Conservation (phyloP, 805 yeast genomes). For the Lipomyces sp. region DNA sequence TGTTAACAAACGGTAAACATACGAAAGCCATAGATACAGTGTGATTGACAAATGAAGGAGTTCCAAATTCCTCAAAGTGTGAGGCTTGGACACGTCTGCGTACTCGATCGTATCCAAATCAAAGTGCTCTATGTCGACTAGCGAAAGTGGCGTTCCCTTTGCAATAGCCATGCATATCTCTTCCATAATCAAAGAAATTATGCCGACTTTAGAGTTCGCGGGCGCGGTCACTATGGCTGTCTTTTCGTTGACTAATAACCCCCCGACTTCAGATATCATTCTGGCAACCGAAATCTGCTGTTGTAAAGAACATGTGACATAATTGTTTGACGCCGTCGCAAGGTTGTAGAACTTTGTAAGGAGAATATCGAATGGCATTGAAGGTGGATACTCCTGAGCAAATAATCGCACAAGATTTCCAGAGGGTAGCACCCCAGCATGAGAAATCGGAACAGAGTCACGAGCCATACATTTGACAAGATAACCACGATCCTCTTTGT, state of each 20-base stretch:
- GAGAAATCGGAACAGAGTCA: constrained; percentile 57
- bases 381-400: constrained; percentile 62
- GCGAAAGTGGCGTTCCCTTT: constrained; percentile 56
- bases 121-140: constrained; percentile 55
- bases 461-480: constrained; percentile 56
- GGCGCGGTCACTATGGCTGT: constrained; percentile 67
- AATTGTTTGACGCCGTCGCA: constrained; percentile 44
- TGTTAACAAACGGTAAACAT: constrained; percentile 40
- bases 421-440: constrained; percentile 83
- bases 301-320: constrained; percentile 49
- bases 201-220: constrained; percentile 47
- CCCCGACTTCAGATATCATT: constrained; percentile 51
- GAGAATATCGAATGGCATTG: constrained; percentile 54
- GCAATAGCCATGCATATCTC: constrained; percentile 61
- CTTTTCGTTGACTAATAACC: constrained; percentile 61
- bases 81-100: constrained; percentile 26
- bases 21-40: constrained; percentile 81
- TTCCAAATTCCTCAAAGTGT: constrained; percentile 34
- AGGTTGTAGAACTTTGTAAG: constrained; percentile 56
- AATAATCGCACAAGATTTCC: constrained; percentile 69
- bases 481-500: constrained; percentile 37
- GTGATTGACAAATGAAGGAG: constrained; percentile 26
- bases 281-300: constrained; percentile 51
- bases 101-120: constrained; percentile 28
- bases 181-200: constrained; percentile 52